These are phyloP conservation scores for Sphaceloma murrayae DNA, from an alignment of 2,329 filamentous ascomycete species.

Conservation along the genomic window DNA sequence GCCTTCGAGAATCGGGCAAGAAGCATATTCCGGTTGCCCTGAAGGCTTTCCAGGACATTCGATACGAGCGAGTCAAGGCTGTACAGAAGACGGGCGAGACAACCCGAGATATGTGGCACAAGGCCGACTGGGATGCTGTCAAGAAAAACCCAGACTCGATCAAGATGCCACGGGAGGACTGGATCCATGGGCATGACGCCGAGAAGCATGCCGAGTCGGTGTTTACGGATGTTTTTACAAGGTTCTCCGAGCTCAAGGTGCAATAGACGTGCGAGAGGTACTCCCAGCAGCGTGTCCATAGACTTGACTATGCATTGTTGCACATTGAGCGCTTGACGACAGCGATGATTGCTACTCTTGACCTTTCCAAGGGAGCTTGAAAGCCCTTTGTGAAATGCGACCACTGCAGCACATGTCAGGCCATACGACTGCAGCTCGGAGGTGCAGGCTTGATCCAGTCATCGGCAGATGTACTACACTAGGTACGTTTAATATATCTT, in stretches of 20 bases:
- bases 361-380: neutral
- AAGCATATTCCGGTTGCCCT: slow-evolving; percentile 29
- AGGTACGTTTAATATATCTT: no score
- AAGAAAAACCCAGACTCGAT: slow-evolving; percentile 38
- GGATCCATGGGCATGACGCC: slow-evolving; percentile 18
- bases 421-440: no score
- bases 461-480: no score
- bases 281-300: slow-evolving; percentile 7
- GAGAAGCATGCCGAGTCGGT: slow-evolving; percentile 17
- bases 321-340: no score
- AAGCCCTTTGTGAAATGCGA: neutral
- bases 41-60: slow-evolving; percentile 18
- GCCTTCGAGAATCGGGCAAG: slow-evolving; percentile 36
- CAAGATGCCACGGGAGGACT: slow-evolving; percentile 36
- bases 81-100: slow-evolving; percentile 19
- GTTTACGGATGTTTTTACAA: slow-evolving; percentile 17
- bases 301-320: neutral
- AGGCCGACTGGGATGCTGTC: slow-evolving; percentile 41
- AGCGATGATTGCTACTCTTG: neutral
- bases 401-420: no score
- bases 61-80: slow-evolving; percentile 18
- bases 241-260: slow-evolving; percentile 14
- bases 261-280: slow-evolving; percentile 1
- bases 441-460: no score
- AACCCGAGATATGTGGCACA: slow-evolving; percentile 39